Evolutionary conservation across 176 grass and related monocot species (phyloP).

Genomic region (Chloris gayana): DNA sequence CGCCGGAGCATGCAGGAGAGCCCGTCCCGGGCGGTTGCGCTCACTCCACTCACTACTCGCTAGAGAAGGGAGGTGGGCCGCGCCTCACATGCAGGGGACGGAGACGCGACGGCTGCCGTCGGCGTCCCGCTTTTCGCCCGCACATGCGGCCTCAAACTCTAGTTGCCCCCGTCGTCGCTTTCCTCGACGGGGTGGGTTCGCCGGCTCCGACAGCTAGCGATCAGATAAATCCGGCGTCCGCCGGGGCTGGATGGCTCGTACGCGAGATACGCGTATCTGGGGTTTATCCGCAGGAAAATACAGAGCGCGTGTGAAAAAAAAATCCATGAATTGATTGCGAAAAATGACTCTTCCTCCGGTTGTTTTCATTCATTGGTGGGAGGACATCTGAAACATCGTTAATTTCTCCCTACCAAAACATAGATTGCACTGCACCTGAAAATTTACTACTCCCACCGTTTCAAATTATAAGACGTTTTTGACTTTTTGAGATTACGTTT

Average conservation of each 20-base stretch:
- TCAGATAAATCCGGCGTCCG: slow-evolving; percentile 11
- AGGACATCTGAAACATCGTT: no score
- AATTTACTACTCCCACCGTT: no score
- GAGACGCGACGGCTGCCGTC: slow-evolving; percentile 14
- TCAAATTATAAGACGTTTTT: no score
- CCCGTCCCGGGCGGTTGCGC: not conserved
- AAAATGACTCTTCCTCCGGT: no score
- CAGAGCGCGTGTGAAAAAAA: no score
- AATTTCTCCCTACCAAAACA: no score
- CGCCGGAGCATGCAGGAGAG: not conserved
- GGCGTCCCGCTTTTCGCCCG: slow-evolving; percentile 10
- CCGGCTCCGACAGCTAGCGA: slow-evolving; percentile 9
- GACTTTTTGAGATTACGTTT: no score
- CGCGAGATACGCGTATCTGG: not conserved
- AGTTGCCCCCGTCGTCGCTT: not conserved
- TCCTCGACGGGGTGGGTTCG: not conserved
- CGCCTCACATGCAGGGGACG: not conserved
- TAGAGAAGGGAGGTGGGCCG: not conserved
- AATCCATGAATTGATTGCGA: no score
- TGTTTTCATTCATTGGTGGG: no score
- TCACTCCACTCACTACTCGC: not conserved
- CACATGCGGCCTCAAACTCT: slow-evolving; percentile 17
- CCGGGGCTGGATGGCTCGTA: not conserved
- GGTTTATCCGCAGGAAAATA: not conserved
- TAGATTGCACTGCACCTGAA: no score